Evolutionary conservation across 2,329 filamentous ascomycete genomes (phyloP).

Genomic region (Diaporthe velutina): DNA sequence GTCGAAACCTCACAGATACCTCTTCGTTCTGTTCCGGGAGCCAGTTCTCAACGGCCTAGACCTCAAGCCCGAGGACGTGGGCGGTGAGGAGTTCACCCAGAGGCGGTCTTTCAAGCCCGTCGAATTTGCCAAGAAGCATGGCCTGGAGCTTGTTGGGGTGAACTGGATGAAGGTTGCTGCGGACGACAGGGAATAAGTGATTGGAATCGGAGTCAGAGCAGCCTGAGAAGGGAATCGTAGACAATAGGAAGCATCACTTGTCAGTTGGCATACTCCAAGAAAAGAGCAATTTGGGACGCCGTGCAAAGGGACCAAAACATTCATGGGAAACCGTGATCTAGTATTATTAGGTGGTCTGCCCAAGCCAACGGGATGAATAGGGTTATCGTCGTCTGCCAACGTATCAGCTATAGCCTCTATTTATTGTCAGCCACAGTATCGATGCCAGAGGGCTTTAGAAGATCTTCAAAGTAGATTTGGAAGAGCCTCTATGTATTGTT

Average conservation of each 20-base stretch:
- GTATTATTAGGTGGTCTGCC: neutral
- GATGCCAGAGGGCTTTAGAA: too few species aligned
- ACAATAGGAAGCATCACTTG: neutral
- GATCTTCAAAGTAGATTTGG: neutral
- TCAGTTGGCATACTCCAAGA: neutral
- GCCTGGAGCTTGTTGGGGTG: conserved; percentile 54
- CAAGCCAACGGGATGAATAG: neutral
- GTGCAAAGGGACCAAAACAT: neutral
- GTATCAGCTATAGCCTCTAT: too few species aligned
- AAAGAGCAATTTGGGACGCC: neutral
- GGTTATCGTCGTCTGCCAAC: too few species aligned
- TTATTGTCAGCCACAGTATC: too few species aligned
- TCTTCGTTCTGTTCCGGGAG: conserved; percentile 60
- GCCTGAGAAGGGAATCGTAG: neutral
- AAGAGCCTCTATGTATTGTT: neutral
- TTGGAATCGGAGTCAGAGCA: too few species aligned
- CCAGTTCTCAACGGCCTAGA: conserved; percentile 47
- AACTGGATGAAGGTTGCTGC: conserved; percentile 63
- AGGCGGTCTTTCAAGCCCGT: conserved; percentile 57
- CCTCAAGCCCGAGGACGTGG: conserved; percentile 56
- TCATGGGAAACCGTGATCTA: neutral
- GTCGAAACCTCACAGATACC: conserved; percentile 62
- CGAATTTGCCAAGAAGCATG: conserved; percentile 54
- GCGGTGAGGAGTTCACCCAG: conserved; percentile 61
- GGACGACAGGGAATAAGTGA: conserved; percentile 53